Evolutionary conservation across 495 filamentous ascomycete genomes (phyloP).

Genomic region (Ascobolus immersus): DNA sequence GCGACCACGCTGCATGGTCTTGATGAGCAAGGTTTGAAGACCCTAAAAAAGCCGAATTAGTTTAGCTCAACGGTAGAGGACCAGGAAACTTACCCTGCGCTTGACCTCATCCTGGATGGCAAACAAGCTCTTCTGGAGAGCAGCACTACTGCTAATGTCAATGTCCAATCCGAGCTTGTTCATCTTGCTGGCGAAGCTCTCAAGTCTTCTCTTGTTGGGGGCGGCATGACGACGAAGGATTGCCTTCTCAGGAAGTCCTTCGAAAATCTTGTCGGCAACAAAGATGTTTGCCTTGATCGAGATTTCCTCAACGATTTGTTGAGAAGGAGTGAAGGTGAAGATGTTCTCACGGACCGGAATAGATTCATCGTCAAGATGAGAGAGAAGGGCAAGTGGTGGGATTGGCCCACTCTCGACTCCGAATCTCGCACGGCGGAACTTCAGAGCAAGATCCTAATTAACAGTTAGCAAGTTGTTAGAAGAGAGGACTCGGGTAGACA

Average conservation of each 20-base stretch:
- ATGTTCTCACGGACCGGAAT: conserved; percentile 89
- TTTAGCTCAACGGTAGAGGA: background rate
- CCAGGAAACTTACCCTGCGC: conserved; percentile 34
- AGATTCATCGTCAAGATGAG: conserved; percentile 95
- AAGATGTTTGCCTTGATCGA: conserved; percentile 71
- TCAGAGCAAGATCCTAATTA: conserved; percentile 42
- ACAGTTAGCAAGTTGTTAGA: conserved; percentile 17
- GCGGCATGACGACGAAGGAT: conserved; percentile 64
- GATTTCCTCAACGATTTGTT: conserved; percentile 85
- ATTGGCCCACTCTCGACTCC: conserved; percentile 51
- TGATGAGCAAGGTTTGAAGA: conserved; percentile 85
- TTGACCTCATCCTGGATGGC: conserved; percentile 62
- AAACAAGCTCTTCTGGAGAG: conserved; percentile 79
- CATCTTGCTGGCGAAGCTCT: conserved; percentile 83
- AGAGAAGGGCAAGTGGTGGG: conserved; percentile 61
- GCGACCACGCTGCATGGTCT: conserved; percentile 87
- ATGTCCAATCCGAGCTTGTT: conserved; percentile 67
- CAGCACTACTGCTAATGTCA: conserved; percentile 68
- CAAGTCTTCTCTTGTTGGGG: conserved; percentile 66
- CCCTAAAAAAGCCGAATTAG: conserved; percentile 24
- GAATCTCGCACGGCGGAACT: conserved; percentile 67
- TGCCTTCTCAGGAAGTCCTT: conserved; percentile 70
- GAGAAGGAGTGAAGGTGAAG: conserved; percentile 68
- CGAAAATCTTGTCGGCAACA: conserved; percentile 60
- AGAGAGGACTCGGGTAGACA: conserved; percentile 13